These are phyloP conservation scores for Pythium phragmiticola DNA, from an alignment of 352 stramenopile species.

Conservation along the genomic window DNA sequence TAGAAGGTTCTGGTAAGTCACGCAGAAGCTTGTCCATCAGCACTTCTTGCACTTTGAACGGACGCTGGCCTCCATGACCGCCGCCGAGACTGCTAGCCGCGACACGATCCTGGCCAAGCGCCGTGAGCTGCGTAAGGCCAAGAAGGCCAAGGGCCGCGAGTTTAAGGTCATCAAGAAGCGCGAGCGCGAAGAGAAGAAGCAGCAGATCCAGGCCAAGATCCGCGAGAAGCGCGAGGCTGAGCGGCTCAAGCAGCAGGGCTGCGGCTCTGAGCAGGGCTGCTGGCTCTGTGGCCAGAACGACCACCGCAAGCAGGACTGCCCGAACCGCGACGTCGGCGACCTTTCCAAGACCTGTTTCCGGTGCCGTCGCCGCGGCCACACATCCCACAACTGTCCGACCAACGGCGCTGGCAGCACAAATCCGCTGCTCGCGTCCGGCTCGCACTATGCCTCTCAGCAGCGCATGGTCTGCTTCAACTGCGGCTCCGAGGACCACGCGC, in stretches of 20 bases:
- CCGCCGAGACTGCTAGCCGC: conserved; percentile 12
- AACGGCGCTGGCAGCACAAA: conserved; percentile 24
- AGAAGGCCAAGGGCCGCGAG: conserved; percentile 70
- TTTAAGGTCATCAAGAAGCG: conserved; percentile 68
- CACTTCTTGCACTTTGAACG: conserved; percentile 12
- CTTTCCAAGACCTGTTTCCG: conserved; percentile 83
- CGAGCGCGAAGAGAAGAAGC: conserved; percentile 69
- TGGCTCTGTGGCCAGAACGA: conserved; percentile 71
- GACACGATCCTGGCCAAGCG: conserved; percentile 37
- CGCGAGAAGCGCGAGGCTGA: conserved; percentile 66
- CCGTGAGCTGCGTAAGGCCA: conserved; percentile 76
- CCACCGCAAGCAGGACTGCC: conserved; percentile 81
- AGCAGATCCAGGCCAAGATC: conserved; percentile 75
- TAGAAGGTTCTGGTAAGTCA: background rate
- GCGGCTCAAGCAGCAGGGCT: conserved; percentile 22
- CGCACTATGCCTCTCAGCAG: conserved; percentile 9
- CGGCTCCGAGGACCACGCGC: conserved; percentile 58
- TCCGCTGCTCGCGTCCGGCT: conserved; percentile 14
- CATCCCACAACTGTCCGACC: conserved; percentile 75
- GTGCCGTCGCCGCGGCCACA: conserved; percentile 78
- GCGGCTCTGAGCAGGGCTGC: conserved; percentile 44
- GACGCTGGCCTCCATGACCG: conserved; percentile 3
- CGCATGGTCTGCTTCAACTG: conserved; percentile 88
- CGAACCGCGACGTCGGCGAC: conserved; percentile 60
- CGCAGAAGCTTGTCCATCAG: background rate